Evolutionary conservation across 169 alveolate species (phyloP).

Genomic region (Blepharisma undulans): DNA sequence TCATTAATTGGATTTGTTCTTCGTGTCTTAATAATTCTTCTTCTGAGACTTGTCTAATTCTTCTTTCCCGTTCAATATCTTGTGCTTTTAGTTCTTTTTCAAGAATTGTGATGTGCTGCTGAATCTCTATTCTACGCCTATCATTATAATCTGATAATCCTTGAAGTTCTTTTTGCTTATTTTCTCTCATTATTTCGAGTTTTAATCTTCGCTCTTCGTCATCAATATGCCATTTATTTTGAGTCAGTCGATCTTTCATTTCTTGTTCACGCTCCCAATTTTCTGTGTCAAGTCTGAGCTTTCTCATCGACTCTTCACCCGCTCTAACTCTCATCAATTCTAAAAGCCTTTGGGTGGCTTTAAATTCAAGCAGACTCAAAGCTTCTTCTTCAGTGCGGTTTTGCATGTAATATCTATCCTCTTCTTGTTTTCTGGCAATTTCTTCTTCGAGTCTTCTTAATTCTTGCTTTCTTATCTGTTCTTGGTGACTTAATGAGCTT

Average conservation of each 20-base stretch:
- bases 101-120: conserved; percentile 27
- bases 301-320: conserved; percentile 44
- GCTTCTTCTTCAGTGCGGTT: conserved; percentile 37
- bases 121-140: conserved; percentile 39
- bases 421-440: not conserved
- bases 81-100: conserved; percentile 42
- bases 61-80: conserved; percentile 36
- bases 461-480: conserved; percentile 9
- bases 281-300: conserved; percentile 36
- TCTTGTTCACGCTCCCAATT: conserved; percentile 49
- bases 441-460: conserved; percentile 14
- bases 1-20: not conserved
- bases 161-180: conserved; percentile 37
- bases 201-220: conserved; percentile 47
- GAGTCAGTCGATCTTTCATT: conserved; percentile 37
- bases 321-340: conserved; percentile 50
- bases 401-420: not conserved
- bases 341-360: conserved; percentile 53
- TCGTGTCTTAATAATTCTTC: conserved; percentile 29
- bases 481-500: conserved; percentile 26
- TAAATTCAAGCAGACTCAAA: conserved; percentile 47
- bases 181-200: conserved; percentile 28
- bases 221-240: conserved; percentile 56
- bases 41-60: conserved; percentile 19
- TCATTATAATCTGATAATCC: conserved; percentile 15